Evolutionary conservation across 148 eudicot species (phyloP), one percentile per base, ranked within the genome.

Genomic region (Rhododendron griersonianum): DNA sequence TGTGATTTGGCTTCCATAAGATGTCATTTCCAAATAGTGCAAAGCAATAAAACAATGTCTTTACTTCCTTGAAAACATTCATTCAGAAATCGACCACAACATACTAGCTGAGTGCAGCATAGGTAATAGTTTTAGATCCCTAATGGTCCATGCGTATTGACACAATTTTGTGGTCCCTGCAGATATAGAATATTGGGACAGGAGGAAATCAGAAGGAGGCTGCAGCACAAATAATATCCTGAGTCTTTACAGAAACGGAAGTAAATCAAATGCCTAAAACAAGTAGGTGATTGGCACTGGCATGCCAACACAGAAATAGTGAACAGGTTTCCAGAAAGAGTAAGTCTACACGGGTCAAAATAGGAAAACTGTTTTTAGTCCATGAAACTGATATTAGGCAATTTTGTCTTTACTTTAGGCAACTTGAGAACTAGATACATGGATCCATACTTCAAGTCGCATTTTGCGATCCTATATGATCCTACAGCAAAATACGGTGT

Each of bases 231-330:
- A 35, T 15, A 51, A 81, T 81, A 53, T 53, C 59, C 35, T 13
- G 61, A 48, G 30, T 11, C 37, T 48, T 47, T 5, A 78, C 65
- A n/a, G 44, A 30, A 81, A 30, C 11, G 67, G 57, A 18, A 53
- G 15, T 79, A n/a, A 79, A 79, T 47, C 35, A 80, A 80, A 25
- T 48, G 61, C 59, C 61, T 47, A 79, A 47, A 79, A 78, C 55
- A 45, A 14, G 19, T 47, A 25, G 57, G 55, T 25, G 30, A 79
- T 47, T 13, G 35, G 9, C 59, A 79, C 35, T 3, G 81, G 11
- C 53, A 28, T 50, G 33, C 35, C 37, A 23, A 23, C 2, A 78
- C 15, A 45, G 13, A 19, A 44, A 23, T 78, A 78, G 28, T 37
- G 45, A 75, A 18, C 33, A 45, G 81, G 81, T 78, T 78, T 44